Evolutionary conservation across 495 filamentous ascomycete species (phyloP), one percentile per base, ranked within the genome.

Genomic region (Penicillium chermesinum): DNA sequence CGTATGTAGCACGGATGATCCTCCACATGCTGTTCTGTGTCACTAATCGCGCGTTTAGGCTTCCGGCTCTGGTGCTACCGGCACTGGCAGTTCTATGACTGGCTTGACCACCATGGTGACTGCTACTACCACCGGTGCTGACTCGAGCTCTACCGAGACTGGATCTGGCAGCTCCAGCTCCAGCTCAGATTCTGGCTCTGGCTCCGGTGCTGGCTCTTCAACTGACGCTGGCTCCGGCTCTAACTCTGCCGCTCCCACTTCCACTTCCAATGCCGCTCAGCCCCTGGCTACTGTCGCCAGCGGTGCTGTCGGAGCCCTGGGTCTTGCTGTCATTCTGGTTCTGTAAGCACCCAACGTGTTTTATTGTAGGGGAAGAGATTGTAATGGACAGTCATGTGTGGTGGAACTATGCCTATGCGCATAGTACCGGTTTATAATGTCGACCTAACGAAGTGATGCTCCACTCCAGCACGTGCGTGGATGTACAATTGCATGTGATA

Each of bases 321-420:
- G 68, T 39, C 55, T 73, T 34, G 64, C 67, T 44, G 71, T 70
- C 34, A 46, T 74, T 34, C 48, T 74, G 30, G 56, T 68, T n/a
- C 58, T 72, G 52, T 74, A 71, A 66, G 51, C 15, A 36, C 6
- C 32, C 5, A 38, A 15, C 32, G n/a, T 14, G n/a, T n/a, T n/a
- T n/a, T n/a, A n/a, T n/a, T n/a, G n/a, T n/a, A n/a, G n/a, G n/a
- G 19, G 16, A 43, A 16, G 7, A 18, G 15, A 19, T 37, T 7
- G 9, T 17, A 20, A 14, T 12, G 14, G 22, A 38, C 34, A 30
- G 25, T 48, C 30, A 34, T 36, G 16, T 25, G 19, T 16, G 15
- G n/a, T 40, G 38, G 14, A 44, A 30, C 36, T 32, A n/a, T 14
- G 10, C 22, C 14, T 13, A 30, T 36, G 38, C 25, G 25, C 22